These are phyloP conservation scores for Puya raimondii DNA, from an alignment of 176 grass and related monocot genomes.

Conservation along the genomic window DNA sequence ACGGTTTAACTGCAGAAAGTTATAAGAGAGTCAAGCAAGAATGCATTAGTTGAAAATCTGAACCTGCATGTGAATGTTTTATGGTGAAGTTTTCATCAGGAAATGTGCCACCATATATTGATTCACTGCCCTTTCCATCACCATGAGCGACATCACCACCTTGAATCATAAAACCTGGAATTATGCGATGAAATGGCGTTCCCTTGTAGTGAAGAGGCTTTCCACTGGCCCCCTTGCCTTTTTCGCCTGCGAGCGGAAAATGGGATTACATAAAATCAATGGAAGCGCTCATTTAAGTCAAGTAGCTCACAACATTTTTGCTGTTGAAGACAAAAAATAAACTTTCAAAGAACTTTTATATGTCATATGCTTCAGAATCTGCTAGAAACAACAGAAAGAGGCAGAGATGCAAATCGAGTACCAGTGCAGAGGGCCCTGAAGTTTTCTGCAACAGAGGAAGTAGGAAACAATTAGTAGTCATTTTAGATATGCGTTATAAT, in stretches of 20 bases:
- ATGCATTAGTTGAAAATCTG: conserved; percentile 4
- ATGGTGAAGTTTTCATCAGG: conserved; percentile 77
- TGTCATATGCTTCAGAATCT: background rate
- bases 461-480: conserved; percentile 4
- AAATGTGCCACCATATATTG: conserved; percentile 87
- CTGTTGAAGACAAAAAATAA: background rate
- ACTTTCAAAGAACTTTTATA: background rate
- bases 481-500: background rate
- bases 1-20: too few relatives aligned
- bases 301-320: background rate
- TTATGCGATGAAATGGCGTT: conserved; percentile 81
- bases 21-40: background rate
- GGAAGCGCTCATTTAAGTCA: background rate
- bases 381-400: background rate
- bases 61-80: conserved; percentile 88
- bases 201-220: conserved; percentile 86
- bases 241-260: conserved; percentile 54
- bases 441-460: conserved; percentile 57
- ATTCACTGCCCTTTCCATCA: conserved; percentile 68
- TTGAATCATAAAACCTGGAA: conserved; percentile 95
- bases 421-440: conserved; percentile 95
- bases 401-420: conserved; percentile 21
- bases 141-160: conserved; percentile 73
- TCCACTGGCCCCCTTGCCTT: conserved; percentile 52
- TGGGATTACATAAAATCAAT: background rate